Conservation (phyloP, 495 filamentous ascomycete species). For the Astrothelium macrocarpum region DNA sequence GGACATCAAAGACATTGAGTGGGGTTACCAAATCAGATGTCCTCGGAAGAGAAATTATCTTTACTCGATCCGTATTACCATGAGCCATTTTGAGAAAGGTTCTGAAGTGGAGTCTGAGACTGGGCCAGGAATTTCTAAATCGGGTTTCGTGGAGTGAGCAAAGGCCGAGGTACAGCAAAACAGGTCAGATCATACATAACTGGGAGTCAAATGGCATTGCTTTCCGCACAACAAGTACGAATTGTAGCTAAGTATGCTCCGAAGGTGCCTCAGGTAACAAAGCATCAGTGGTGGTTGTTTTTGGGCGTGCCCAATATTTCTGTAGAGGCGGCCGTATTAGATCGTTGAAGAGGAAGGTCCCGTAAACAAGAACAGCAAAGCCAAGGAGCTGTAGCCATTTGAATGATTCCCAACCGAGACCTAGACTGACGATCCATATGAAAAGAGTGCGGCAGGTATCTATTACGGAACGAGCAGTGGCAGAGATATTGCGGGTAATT, state of each 20-base stretch:
- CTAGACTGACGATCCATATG: constrained; percentile 94
- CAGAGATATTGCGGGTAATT: constrained; percentile 78
- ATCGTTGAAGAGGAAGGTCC: constrained; percentile 95
- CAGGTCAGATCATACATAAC: too few species aligned
- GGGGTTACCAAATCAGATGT: too few species aligned
- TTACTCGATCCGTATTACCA: too few species aligned
- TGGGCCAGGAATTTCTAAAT: too few species aligned
- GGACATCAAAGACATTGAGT: too few species aligned
- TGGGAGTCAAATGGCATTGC: too few species aligned
- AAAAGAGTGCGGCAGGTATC: constrained; percentile 96
- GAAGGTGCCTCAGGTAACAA: not conserved
- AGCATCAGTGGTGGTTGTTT: not conserved
- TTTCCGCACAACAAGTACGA: too few species aligned
- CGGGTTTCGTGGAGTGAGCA: too few species aligned
- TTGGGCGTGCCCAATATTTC: constrained; percentile 34
- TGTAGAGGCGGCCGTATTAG: constrained; percentile 61
- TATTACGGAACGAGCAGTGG: constrained; percentile 87
- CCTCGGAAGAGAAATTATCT: too few species aligned
- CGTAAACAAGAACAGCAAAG: constrained; percentile 85
- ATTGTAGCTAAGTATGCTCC: constrained; percentile 1
- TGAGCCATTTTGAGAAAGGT: too few species aligned
- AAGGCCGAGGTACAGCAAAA: too few species aligned
- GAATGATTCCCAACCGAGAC: constrained; percentile 92
- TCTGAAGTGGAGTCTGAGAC: too few species aligned
- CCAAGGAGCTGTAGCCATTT: constrained; percentile 93